Evolutionary conservation across 129 eudicot genomes (phyloP).

Genomic region (Heracleum sosnowskyi): DNA sequence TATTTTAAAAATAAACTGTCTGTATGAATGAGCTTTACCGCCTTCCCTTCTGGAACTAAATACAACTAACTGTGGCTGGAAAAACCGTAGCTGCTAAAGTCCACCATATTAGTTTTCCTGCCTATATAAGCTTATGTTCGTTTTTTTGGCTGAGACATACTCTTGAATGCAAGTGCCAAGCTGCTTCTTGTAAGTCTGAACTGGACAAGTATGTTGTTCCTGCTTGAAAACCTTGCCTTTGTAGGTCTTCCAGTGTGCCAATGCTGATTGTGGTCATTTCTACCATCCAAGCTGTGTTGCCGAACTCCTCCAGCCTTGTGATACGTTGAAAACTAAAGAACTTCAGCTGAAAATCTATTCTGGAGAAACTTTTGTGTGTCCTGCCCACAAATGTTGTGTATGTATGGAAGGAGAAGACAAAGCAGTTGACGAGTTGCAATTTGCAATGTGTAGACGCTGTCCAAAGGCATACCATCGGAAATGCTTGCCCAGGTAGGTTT

Average conservation of each 20-base stretch:
- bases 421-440: constrained; percentile 38
- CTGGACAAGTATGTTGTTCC: not conserved
- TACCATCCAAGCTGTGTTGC: constrained; percentile 74
- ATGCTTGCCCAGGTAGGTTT: constrained; percentile 67
- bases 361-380: constrained; percentile 73
- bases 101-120: not conserved
- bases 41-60: not conserved
- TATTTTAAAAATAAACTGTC: not conserved
- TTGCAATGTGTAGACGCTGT: constrained; percentile 86
- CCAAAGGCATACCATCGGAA: constrained; percentile 78
- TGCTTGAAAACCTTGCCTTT: not conserved
- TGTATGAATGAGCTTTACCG: not conserved
- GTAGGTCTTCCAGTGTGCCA: constrained; percentile 81
- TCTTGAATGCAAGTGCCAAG: not conserved
- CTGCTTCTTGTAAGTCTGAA: not conserved
- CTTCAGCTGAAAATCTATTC: constrained; percentile 40
- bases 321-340: constrained; percentile 33
- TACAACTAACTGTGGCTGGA: not conserved
- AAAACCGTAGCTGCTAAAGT: not conserved
- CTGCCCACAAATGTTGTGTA: constrained; percentile 53
- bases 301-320: constrained; percentile 31
- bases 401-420: constrained; percentile 60
- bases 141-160: not conserved
- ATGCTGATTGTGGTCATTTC: constrained; percentile 78
- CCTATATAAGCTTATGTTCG: not conserved